Evolutionary conservation across 306 rosid species (phyloP).

Genomic region (Cicer chorassanicum): DNA sequence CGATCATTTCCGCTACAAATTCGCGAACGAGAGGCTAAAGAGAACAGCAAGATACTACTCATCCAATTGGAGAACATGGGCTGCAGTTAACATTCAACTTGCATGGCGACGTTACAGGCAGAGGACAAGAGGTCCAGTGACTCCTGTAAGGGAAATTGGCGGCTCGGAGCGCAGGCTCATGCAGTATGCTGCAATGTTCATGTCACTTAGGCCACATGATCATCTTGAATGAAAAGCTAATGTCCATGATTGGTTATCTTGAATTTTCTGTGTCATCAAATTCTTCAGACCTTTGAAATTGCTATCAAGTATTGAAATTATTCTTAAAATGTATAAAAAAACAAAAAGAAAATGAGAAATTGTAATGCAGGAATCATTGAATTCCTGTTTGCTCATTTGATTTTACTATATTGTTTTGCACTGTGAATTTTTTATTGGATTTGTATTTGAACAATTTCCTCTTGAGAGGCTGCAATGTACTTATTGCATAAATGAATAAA

Average conservation of each 20-base stretch:
- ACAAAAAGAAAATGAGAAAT: neutral
- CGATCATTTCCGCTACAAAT: conserved; percentile 92
- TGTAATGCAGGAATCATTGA: conserved; percentile 13
- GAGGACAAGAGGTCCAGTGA: conserved; percentile 88
- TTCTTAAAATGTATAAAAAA: conserved; percentile 26
- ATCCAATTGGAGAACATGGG: conserved; percentile 99
- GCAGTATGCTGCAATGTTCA: conserved; percentile 96
- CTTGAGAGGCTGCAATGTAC: neutral
- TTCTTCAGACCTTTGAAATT: conserved; percentile 28
- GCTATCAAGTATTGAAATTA: neutral
- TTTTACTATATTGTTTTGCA: neutral
- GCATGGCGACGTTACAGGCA: conserved; percentile 81
- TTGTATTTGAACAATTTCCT: conserved; percentile 25
- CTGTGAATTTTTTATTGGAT: neutral
- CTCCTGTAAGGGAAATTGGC: conserved; percentile 57
- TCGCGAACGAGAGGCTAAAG: conserved; percentile 87
- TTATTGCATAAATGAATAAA: conserved; percentile 1
- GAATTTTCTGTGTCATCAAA: conserved; percentile 19
- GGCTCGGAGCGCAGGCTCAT: conserved; percentile 68
- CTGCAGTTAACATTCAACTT: conserved; percentile 89
- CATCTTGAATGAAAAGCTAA: conserved; percentile 74
- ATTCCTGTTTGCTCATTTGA: neutral
- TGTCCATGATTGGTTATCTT: conserved; percentile 29
- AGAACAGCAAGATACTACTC: conserved; percentile 94
- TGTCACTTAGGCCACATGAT: conserved; percentile 97